phyloP scores from a whole-genome alignment of 1,284 basidiomycete genomes.

The Retiboletus fuscus region DNA sequence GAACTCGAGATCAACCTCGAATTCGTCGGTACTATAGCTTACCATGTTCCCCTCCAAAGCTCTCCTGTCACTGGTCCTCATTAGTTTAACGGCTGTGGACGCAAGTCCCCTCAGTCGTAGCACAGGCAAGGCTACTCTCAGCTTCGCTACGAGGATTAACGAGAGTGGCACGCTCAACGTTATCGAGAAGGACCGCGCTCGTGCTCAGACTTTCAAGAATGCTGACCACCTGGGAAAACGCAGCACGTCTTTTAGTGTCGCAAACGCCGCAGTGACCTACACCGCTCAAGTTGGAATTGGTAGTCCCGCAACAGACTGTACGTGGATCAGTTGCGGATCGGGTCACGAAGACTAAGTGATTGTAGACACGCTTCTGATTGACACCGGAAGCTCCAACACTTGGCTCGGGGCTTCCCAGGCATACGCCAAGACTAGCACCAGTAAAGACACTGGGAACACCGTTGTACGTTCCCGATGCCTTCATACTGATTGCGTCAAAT shows the following conservation, averaged over 20 bases:
- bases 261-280: slow-evolving; percentile 47
- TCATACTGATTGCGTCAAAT: neutral
- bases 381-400: slow-evolving; percentile 52
- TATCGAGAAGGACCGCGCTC: slow-evolving; percentile 22
- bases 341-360: neutral
- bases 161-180: slow-evolving; percentile 18
- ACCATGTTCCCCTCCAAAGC: slow-evolving; percentile 35
- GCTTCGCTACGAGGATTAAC: slow-evolving; percentile 36
- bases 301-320: slow-evolving; percentile 57
- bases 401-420: slow-evolving; percentile 52
- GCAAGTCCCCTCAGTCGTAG: slow-evolving; percentile 30
- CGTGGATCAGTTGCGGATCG: slow-evolving; percentile 24
- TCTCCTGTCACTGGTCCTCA: slow-evolving; percentile 31
- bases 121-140: slow-evolving; percentile 31
- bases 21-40: neutral
- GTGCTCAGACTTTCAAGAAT: slow-evolving; percentile 11
- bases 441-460: slow-evolving; percentile 55
- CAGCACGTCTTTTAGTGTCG: slow-evolving; percentile 19
- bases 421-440: slow-evolving; percentile 57
- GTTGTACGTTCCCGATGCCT: slow-evolving; percentile 46
- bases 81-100: slow-evolving; percentile 23
- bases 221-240: neutral
- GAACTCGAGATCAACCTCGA: neutral
- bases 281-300: slow-evolving; percentile 57
- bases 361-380: slow-evolving; percentile 42